These are phyloP conservation scores for Tylopilus intermedius DNA, from an alignment of 768 basidiomycete genomes.

Conservation along the genomic window DNA sequence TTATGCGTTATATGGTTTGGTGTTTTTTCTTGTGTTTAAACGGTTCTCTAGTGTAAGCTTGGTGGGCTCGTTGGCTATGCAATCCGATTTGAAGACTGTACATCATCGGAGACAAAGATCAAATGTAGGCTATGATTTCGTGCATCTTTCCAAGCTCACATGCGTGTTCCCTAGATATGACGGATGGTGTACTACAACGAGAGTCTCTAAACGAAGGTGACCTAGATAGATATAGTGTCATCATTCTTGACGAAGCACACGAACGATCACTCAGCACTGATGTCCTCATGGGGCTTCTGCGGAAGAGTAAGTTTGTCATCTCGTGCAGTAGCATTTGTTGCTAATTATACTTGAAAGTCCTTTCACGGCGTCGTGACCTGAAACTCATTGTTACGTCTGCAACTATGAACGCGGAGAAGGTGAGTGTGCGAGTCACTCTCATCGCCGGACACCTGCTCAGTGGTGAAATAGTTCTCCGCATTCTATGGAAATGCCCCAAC, in stretches of 20 bases:
- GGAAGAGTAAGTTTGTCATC: conserved; percentile 66
- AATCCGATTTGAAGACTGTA: conserved; percentile 98
- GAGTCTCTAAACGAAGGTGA: conserved; percentile 99
- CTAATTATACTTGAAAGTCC: conserved; percentile 40
- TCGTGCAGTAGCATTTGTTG: neutral
- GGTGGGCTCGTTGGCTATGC: conserved; percentile 92
- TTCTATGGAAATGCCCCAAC: conserved; percentile 95
- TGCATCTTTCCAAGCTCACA: neutral
- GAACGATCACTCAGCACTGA: conserved; percentile 97
- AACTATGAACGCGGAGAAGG: conserved; percentile 99
- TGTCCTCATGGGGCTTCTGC: conserved; percentile 92
- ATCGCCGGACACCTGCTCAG: neutral
- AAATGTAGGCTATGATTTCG: conserved; percentile 64
- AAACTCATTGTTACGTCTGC: conserved; percentile 98
- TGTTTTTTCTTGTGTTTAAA: conserved; percentile 2
- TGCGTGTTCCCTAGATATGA: conserved; percentile 69
- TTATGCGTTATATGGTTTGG: conserved; percentile 24
- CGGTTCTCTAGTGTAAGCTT: conserved; percentile 63
- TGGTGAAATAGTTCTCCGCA: conserved; percentile 69
- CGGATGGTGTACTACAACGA: conserved; percentile 95
- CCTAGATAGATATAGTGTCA: conserved; percentile 91
- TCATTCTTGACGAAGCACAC: conserved; percentile 99
- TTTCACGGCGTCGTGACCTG: conserved; percentile 86
- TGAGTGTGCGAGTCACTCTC: conserved; percentile 24
- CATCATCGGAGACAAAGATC: conserved; percentile 88